Conservation (phyloP, 805 yeast genomes). For the Metschnikowia hibisci region DNA sequence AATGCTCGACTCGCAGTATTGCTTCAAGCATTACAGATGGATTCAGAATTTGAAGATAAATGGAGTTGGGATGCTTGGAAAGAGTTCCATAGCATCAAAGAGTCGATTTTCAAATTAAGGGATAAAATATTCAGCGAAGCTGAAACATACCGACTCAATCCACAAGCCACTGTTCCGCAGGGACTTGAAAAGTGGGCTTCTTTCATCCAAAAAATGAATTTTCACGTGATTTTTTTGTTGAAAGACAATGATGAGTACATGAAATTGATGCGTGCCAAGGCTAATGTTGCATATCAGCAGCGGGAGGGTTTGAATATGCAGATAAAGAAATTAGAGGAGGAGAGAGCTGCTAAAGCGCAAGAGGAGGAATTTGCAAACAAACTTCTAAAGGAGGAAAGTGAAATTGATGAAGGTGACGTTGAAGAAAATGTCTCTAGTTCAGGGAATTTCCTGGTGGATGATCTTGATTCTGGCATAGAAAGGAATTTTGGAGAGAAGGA, state of each 20-base stretch:
- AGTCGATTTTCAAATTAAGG: conserved; percentile 49
- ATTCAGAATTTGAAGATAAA: conserved; percentile 17
- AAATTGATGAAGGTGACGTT: too few relatives aligned
- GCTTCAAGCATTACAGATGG: conserved; percentile 31
- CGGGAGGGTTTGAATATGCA: conserved; percentile 25
- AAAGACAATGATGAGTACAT: conserved; percentile 54
- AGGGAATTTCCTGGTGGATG: too few relatives aligned
- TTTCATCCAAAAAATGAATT: conserved; percentile 37
- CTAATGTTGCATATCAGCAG: conserved; percentile 40
- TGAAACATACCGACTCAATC: conserved; percentile 19
- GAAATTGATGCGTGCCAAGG: conserved; percentile 38
- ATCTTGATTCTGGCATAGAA: too few relatives aligned
- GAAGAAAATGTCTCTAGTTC: too few relatives aligned
- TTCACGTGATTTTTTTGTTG: conserved; percentile 46
- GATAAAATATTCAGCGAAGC: conserved; percentile 43
- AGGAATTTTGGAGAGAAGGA: too few relatives aligned
- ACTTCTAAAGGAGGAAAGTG: not conserved
- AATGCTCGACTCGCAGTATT: conserved; percentile 51
- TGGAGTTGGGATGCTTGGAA: conserved; percentile 39
- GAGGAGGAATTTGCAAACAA: not conserved
- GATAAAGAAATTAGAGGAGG: conserved; percentile 6
- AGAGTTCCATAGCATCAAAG: conserved; percentile 54
- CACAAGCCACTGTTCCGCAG: conserved; percentile 23
- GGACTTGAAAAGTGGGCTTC: conserved; percentile 35
- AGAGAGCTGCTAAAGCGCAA: conserved; percentile 1